Percentiles rank a stretch among this genome's conserved stretches.
Conservation (phyloP, 345 rosid species). For the Bruguiera parviflora region DNA sequence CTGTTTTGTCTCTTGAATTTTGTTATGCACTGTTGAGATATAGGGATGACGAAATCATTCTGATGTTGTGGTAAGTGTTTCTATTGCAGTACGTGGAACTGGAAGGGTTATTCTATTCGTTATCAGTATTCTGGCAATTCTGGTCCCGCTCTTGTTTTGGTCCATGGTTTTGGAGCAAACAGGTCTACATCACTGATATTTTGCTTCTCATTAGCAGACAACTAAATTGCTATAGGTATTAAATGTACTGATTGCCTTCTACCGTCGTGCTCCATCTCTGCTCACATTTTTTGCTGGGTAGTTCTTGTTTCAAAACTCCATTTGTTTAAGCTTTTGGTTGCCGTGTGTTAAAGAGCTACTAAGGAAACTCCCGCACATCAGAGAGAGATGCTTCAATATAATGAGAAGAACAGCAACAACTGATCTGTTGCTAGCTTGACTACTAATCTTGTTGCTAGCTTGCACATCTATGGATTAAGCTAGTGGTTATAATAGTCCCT, state of each 20-base stretch:
- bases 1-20: too few species aligned
- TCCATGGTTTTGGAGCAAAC: conserved; percentile 97
- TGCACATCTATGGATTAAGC: too few species aligned
- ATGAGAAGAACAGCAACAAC: too few species aligned
- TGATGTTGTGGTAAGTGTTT: neutral
- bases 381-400: too few species aligned
- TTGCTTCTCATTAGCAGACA: conserved; percentile 55
- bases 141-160: conserved; percentile 80
- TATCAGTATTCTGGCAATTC: conserved; percentile 65
- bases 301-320: neutral
- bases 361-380: too few species aligned
- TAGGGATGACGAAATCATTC: neutral
- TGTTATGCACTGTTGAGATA: too few species aligned
- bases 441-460: too few species aligned
- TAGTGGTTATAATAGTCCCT: too few species aligned
- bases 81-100: conserved; percentile 60
- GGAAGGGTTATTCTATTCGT: conserved; percentile 85
- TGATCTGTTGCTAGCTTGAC: too few species aligned
- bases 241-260: conserved; percentile 21
- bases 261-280: conserved; percentile 1
- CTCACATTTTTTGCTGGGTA: neutral
- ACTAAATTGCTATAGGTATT: conserved; percentile 50
- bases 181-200: conserved; percentile 63
- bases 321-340: too few species aligned
- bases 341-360: too few species aligned